phyloP scores from a whole-genome alignment of 1,284 basidiomycete species.

The Ustilago shanxiensis region DNA sequence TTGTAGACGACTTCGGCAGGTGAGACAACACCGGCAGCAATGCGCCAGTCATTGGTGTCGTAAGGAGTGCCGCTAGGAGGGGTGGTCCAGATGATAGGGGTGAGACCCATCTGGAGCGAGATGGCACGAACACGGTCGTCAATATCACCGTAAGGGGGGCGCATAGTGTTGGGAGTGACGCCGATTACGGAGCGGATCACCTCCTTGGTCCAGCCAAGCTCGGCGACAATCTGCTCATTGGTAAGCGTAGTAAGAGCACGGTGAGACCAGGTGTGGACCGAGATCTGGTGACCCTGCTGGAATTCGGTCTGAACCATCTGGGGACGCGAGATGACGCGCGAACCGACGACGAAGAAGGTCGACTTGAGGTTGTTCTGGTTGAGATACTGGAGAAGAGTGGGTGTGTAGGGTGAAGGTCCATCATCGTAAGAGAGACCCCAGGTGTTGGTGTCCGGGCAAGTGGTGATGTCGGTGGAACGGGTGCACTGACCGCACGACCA shows the following conservation, averaged over 20 bases:
- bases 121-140: slow-evolving; percentile 69
- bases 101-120: slow-evolving; percentile 63
- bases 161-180: slow-evolving; percentile 71
- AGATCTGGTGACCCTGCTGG: slow-evolving; percentile 75
- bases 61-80: slow-evolving; percentile 49
- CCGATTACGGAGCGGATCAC: slow-evolving; percentile 76
- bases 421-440: slow-evolving; percentile 82
- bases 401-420: slow-evolving; percentile 84
- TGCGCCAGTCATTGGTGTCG: slow-evolving; percentile 67
- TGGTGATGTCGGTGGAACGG: slow-evolving; percentile 78
- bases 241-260: slow-evolving; percentile 80
- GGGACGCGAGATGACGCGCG: slow-evolving; percentile 85
- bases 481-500: slow-evolving; percentile 88
- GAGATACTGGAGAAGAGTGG: slow-evolving; percentile 78
- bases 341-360: slow-evolving; percentile 94
- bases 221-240: slow-evolving; percentile 89
- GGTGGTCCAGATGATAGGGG: slow-evolving; percentile 68
- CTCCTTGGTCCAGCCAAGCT: slow-evolving; percentile 91
- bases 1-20: slow-evolving; percentile 55
- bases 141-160: slow-evolving; percentile 69
- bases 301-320: slow-evolving; percentile 84
- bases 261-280: slow-evolving; percentile 74
- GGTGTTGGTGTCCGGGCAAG: slow-evolving; percentile 82
- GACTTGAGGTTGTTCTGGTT: slow-evolving; percentile 77
- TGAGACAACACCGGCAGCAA: slow-evolving; percentile 60